Evolutionary conservation across 78 protist species (phyloP).

Genomic region (Dictyostelium purpureum): DNA sequence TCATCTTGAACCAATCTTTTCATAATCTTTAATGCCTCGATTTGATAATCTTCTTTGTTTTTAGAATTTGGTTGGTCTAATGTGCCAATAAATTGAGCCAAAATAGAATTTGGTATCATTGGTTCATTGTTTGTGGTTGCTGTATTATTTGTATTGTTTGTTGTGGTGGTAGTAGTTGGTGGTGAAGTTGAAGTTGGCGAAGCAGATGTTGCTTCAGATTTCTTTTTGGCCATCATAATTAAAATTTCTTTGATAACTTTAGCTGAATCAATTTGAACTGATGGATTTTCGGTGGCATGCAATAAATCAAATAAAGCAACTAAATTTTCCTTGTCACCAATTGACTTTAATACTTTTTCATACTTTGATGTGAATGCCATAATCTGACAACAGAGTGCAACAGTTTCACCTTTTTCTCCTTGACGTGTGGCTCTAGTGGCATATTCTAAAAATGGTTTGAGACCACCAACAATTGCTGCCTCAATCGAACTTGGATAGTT

Average conservation of each 20-base stretch:
- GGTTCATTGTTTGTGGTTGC: not conserved
- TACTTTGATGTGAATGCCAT: constrained; percentile 16
- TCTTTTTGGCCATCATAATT: not conserved
- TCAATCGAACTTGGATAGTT: constrained; percentile 1
- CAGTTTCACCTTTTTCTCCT: constrained; percentile 2
- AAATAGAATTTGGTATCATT: constrained; percentile 8
- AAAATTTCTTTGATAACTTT: constrained; percentile 30
- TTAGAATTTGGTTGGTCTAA: constrained; percentile 1
- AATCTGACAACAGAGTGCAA: constrained; percentile 45
- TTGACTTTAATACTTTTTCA: constrained; percentile 42
- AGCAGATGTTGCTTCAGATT: not conserved
- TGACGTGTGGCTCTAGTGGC: not conserved
- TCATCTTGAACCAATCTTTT: constrained; percentile 37
- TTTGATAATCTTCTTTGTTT: constrained; percentile 36
- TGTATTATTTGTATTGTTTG: not conserved
- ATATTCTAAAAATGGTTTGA: constrained; percentile 64
- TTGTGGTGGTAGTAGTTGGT: not conserved
- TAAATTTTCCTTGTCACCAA: constrained; percentile 15
- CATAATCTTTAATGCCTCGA: constrained; percentile 26
- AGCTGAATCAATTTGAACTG: constrained; percentile 45
- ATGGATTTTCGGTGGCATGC: constrained; percentile 1
- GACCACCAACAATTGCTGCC: constrained; percentile 56
- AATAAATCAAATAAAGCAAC: constrained; percentile 24
- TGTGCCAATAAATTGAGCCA: constrained; percentile 27
- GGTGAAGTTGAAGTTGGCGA: not conserved